Evolutionary conservation across 805 yeast genomes (phyloP), one percentile per base, ranked within the genome.

Genomic region (Kockiozyma suomiensis): DNA sequence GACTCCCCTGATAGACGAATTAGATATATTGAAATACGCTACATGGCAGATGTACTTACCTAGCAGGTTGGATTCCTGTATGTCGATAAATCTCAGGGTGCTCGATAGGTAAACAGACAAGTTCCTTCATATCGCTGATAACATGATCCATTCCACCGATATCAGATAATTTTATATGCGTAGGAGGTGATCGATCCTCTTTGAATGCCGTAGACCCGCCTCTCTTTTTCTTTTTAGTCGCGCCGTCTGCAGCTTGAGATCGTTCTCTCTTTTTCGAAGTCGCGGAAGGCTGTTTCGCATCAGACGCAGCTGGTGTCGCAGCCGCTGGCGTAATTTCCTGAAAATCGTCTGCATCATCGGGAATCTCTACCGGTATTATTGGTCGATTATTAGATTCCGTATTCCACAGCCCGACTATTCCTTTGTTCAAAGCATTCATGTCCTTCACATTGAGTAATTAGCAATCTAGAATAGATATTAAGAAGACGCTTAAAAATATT

Each of bases 1-100:
- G 0, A 94, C 88, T 45, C 98, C 98, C 26, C 97, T 80, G 32
- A 17, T 2, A 23, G 35, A 17, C 38, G 13, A 25, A 21, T 32
- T 25, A 30, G 47, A n/a, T 8, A 32, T 12, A 32, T 8, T 1
- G n/a, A 21, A n/a, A 12, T 25, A 17, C 17, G 6, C 4, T 4
- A 19, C 12, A 53, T 4, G 12, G 32, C 19, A 28, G 13, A 8
- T 15, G 8, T 5, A 42, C 47, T 8, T 37, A 58, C 62, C 68
- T 42, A 19, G 98, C 96, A 17, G 97, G 97, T 66, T 90, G 96
- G 13, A 92, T 92, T 26, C 98, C 98, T 0, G 96, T 87, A 6
- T 92, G 80, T 25, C 78, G 66, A 71, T 90, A 94, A 1, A 94
- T 88, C 73, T 94, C 99, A 0, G 98, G 97, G 69, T 94, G 98